Base-by-base conservation (phyloP, 768 basidiomycete species). In the Kwoniella sp. region DNA sequence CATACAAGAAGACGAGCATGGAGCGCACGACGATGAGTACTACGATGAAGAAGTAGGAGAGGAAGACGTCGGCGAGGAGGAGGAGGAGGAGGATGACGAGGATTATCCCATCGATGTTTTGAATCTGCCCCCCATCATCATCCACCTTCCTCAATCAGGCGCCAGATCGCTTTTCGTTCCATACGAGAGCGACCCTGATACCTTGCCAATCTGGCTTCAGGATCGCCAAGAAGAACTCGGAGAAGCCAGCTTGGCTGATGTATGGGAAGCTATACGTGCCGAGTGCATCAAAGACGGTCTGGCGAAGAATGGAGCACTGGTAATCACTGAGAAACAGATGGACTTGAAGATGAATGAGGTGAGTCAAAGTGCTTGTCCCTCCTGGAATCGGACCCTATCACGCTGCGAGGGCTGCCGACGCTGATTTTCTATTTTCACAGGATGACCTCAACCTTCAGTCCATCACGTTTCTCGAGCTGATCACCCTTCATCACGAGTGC, bases 31-130 rank as follows among this genome's bases (percentile, higher is more conserved):
- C 19, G 53, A 44, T 7, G 55, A 63, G 24, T 44, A 61, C 36
- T 61, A 67, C 13, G 53, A 64, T 10, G 57, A 47, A 24, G n/a
- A 90, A 90, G 58, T 79, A 80, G 36, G 82, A 83, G 10, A 90
- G 88, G 10, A 90, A 88, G 51, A 89, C 87, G 54, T 90, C 84
- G 68, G 87, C 87, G 61, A 92, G 89, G 46, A 93, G 84, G 70
- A 85, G 86, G 58, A 92, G 89, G 63, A 63, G 12, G 52, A 90
- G 84, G 70, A 87, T 87, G 63, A 93, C 88, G 51, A 93, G 84
- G 68, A 85, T 86, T 58, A 92, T 89, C 60, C 55, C 13, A 40
- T 67, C 9, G 64, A 67, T 24, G 52, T 58, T 13, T 36, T 94
- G 82, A 29, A 88, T 86, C 40, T 91, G 82, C 78, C 96, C 89